Evolutionary conservation across 1,284 basidiomycete species (phyloP), one percentile per base, ranked within the genome.

Genomic region (Pseudozyma sp.): DNA sequence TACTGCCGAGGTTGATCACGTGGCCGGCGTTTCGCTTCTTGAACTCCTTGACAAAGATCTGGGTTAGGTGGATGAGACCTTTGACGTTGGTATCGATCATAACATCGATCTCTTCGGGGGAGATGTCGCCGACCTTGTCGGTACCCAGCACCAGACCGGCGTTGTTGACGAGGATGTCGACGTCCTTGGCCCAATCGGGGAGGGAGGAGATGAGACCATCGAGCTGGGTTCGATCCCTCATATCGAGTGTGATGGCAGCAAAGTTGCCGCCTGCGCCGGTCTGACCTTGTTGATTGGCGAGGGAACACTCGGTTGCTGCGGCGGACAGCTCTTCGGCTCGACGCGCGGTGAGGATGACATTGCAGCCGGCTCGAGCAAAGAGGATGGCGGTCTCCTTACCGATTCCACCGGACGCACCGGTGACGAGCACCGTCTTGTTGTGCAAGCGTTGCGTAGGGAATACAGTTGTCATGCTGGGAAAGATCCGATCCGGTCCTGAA

Each of bases 51-150:
- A 84, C 79, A 60, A 84, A 79, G 46, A 92, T 85, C 79, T 94
- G 92, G 8, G 92, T 93, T 77, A 95, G 86, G 17, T 90, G 88
- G 75, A 97, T 94, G 48, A 97, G 88, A 8, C 94, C 94, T 68
- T 92, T 87, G 51, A 97, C 94, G 84, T 99, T 99, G 49, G 94
- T 97, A 31, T 90, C 85, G 84, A 98, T 92, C 94, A 99, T 97
- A 63, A 88, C 87, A 54, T 85, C 82, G 75, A 94, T 87, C 77
- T 94, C 93, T 39, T 87, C 87, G 19, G 91, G 88, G 3, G 88
- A 86, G 79, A 97, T 91, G 65, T 90, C 88, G 8, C 94, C 94
- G 16, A 95, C 89, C 54, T 89, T 89, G 68, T 95, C 94, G 9
- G 90, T 86, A 17, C 94, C 94, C 19, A 80, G 78, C 7, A 95